These are phyloP conservation scores for Rutidosis leptorrhynchoides DNA, from an alignment of 129 eudicot species.

Conservation along the genomic window DNA sequence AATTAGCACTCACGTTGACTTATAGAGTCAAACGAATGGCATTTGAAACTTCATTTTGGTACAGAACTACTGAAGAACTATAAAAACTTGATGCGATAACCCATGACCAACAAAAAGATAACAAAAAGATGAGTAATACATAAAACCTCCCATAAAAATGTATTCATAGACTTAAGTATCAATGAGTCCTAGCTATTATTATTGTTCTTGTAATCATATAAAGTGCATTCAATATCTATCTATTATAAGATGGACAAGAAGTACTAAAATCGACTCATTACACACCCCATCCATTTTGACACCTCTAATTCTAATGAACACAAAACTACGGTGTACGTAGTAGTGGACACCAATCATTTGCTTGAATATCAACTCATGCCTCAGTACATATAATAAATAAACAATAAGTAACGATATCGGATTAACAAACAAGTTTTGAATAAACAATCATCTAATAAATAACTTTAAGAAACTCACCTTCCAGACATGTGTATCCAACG, in stretches of 20 bases:
- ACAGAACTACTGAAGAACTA: neutral
- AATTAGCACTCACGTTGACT: too few relatives aligned
- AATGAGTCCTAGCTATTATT: too few relatives aligned
- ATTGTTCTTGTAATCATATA: too few relatives aligned
- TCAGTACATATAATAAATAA: neutral
- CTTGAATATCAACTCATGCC: neutral
- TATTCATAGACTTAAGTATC: too few relatives aligned
- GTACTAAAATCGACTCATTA: neutral
- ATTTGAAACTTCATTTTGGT: neutral
- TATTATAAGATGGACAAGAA: too few relatives aligned
- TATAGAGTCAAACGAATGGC: too few relatives aligned
- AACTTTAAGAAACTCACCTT: slow-evolving; percentile 46
- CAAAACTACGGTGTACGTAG: neutral
- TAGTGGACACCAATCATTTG: neutral
- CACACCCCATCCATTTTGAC: neutral
- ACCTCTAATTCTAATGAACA: slow-evolving; percentile 10
- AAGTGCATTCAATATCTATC: neutral
- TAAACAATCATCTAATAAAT: neutral
- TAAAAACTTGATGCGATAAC: too few relatives aligned
- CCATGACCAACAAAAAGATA: too few relatives aligned
- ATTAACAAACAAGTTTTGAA: neutral
- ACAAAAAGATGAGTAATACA: too few relatives aligned
- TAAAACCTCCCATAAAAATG: too few relatives aligned
- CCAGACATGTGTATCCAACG: slow-evolving; percentile 99
- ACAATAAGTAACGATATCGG: neutral